Percentiles rank a stretch among this genome's conserved stretches.
Conservation (phyloP, 805 yeast species). For the Sporopachydermia quercuum region DNA sequence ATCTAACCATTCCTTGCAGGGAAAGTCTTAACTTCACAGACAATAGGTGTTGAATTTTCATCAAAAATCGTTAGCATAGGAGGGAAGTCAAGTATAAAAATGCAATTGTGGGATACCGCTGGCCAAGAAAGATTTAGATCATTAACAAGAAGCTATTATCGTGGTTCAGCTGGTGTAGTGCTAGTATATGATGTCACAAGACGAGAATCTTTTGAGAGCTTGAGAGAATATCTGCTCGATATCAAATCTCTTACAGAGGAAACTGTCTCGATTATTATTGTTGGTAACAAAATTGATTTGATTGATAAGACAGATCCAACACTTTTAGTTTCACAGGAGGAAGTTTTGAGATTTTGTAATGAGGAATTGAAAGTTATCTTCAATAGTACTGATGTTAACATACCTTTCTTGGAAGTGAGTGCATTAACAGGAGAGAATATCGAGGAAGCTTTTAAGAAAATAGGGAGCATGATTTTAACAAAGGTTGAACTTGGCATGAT, state of each 20-base stretch:
- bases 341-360: conserved; percentile 20
- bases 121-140: conserved; percentile 25
- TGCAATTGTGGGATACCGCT: conserved; percentile 21
- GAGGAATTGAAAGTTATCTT: conserved; percentile 13
- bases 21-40: conserved; percentile 20
- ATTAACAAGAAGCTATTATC: conserved; percentile 23
- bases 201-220: conserved; percentile 13
- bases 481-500: conserved; percentile 32
- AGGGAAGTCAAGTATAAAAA: conserved; percentile 2
- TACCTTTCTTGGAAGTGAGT: conserved; percentile 25
- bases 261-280: conserved; percentile 18
- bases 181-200: conserved; percentile 21
- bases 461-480: conserved; percentile 27
- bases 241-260: conserved; percentile 15
- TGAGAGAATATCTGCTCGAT: conserved; percentile 20
- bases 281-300: conserved; percentile 23
- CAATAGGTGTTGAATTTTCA: conserved; percentile 25
- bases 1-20: conserved; percentile 9
- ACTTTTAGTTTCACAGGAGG: conserved; percentile 18
- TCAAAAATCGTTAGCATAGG: conserved; percentile 22
- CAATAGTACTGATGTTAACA: conserved; percentile 13
- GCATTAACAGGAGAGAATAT: conserved; percentile 28
- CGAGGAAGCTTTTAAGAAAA: conserved; percentile 23
- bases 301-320: conserved; percentile 15
- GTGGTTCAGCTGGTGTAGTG: conserved; percentile 24